Base-by-base conservation (phyloP, 1,139 yeast genomes). In the Scheffersomyces titani region DNA sequence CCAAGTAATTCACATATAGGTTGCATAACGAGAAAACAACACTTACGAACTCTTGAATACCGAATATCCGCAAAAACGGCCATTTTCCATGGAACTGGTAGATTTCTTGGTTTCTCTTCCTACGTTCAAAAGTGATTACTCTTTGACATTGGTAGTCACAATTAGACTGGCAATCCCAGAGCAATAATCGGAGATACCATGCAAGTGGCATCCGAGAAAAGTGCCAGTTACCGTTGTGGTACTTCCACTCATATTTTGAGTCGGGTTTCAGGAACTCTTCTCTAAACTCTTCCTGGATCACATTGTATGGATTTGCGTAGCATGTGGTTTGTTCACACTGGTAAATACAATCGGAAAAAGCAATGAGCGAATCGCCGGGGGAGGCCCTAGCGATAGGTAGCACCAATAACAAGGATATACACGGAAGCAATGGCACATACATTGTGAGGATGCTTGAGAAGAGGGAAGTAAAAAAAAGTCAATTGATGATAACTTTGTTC, bases 31-130 rank as follows among this genome's bases (percentile, higher is more conserved):
- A 90, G 71, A 94, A 94, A 1, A 92, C 40, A 2, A 89, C 86
- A n/a, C 97, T 88, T 18, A 88, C 89, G 0, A 92, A 75, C 69
- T 94, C 99, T 70, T 94, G 99, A 40, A 90, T 77, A 0, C 97
- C 97, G 19, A 80, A 73, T 1, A 89, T 67, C 55, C 99, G 80
- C 49, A 77, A 63, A 66, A 94, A 94, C 2, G 98, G 98, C 99
- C 99, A 94, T 73, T 94, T 94, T 0, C 99, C 99, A 70, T 94
- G 98, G 73, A 92, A 94, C 69, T 94, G 99, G 52, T 82, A 82
- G 1, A 91, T 75, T 55, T 85, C 86, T 55, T 83, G 80, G 7
- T 78, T 77, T 2, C 73, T 63, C 0, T 59, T 62, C 19, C 77
- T 75, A 21, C 97, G 77, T 51, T 80, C 75, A 2, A 66, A 64